These are phyloP conservation scores for Hypoxylon fuscum DNA, from an alignment of 495 filamentous ascomycete species.

Conservation along the genomic window DNA sequence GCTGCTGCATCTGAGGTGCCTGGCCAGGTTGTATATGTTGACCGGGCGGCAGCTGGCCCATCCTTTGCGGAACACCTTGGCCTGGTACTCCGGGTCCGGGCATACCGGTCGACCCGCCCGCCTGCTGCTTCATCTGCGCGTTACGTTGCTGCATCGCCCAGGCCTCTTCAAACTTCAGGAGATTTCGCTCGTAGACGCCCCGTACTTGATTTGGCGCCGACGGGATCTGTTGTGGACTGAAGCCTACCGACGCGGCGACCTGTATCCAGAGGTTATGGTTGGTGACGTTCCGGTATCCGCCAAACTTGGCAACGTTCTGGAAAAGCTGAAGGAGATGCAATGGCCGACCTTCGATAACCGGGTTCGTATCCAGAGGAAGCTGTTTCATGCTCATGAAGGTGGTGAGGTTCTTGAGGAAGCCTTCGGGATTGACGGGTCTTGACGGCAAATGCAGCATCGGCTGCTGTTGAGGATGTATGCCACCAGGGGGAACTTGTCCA, in stretches of 20 bases:
- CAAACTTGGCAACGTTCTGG: constrained; percentile 71
- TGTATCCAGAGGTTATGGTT: constrained; percentile 74
- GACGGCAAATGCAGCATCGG: constrained; percentile 37
- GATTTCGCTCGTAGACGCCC: constrained; percentile 75
- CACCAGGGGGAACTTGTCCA: constrained; percentile 56
- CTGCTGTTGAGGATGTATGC: constrained; percentile 52
- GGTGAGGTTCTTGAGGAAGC: constrained; percentile 78
- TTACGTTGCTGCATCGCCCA: constrained; percentile 68
- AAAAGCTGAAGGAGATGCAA: constrained; percentile 81
- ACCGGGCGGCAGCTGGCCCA: constrained; percentile 53
- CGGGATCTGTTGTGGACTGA: constrained; percentile 71
- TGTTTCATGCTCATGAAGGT: constrained; percentile 76
- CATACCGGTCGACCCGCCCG: constrained; percentile 50
- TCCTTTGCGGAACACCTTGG: constrained; percentile 50
- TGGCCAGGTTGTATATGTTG: constrained; percentile 60
- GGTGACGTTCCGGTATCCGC: constrained; percentile 79
- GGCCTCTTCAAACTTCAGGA: constrained; percentile 78
- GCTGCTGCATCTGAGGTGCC: constrained; percentile 58
- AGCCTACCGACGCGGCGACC: constrained; percentile 72
- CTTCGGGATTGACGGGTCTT: constrained; percentile 61
- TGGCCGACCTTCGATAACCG: constrained; percentile 72
- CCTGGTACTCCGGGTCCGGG: constrained; percentile 49
- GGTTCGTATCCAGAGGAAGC: constrained; percentile 73
- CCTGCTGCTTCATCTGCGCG: constrained; percentile 65
- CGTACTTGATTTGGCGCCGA: constrained; percentile 73